Conservation (phyloP, 306 rosid species). For the Glycine latifolia region DNA sequence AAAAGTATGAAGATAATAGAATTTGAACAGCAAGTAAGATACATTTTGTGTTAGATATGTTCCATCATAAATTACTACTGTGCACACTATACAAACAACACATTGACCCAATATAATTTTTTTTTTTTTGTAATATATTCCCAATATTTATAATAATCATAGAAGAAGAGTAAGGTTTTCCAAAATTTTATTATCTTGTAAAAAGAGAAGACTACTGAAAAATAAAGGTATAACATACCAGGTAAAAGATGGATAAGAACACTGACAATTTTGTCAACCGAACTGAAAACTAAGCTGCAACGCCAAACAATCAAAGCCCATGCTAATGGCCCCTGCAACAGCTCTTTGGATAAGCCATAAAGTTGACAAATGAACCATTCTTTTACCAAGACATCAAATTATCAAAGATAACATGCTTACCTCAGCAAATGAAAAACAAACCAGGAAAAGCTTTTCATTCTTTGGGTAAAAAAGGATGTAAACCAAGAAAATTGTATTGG, state of each 20-base stretch:
- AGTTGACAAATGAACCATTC: conserved; percentile 15
- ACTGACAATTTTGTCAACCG: conserved; percentile 77
- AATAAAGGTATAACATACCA: conserved; percentile 42
- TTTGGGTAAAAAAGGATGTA: conserved; percentile 71
- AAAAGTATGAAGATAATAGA: conserved; percentile 7
- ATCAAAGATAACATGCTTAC: conserved; percentile 50
- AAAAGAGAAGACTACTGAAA: background rate
- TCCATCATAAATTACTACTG: background rate
- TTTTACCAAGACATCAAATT: conserved; percentile 16
- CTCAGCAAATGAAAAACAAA: conserved; percentile 91
- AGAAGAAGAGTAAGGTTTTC: background rate
- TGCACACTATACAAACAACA: background rate
- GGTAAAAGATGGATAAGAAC: conserved; percentile 88
- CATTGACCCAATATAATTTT: background rate
- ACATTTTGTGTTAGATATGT: background rate
- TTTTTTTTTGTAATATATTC: background rate
- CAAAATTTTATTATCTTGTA: background rate
- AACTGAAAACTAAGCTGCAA: conserved; percentile 87
- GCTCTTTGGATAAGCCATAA: conserved; percentile 35
- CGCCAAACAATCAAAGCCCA: conserved; percentile 92
- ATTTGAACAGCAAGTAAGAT: conserved; percentile 27
- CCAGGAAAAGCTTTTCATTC: conserved; percentile 80
- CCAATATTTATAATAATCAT: background rate
- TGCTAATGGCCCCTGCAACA: conserved; percentile 79
- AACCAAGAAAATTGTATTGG: conserved; percentile 79